Conservation (phyloP, 148 eudicot genomes). For the Rhododendron kiyosumense region DNA sequence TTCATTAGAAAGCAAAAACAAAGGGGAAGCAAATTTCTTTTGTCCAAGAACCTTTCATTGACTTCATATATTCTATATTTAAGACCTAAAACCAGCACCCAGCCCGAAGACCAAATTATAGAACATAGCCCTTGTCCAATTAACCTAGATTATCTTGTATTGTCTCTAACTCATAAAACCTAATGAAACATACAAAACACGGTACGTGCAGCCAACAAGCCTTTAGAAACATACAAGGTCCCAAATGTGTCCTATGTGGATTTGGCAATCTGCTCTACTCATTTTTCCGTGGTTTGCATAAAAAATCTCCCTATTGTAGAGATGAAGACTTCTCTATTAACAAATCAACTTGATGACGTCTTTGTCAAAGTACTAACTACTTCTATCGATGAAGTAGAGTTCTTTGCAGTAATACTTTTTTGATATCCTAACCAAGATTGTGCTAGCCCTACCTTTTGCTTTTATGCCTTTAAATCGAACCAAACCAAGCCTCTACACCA, state of each 20-base stretch:
- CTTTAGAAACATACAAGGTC: neutral
- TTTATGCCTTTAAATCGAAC: neutral
- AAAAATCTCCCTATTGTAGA: neutral
- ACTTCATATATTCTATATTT: neutral
- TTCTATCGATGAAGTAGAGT: neutral
- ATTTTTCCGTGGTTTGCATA: neutral
- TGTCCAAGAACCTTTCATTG: neutral
- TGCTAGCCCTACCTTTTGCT: neutral
- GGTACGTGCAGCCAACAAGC: neutral
- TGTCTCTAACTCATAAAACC: neutral
- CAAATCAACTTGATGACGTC: neutral
- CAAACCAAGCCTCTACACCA: neutral
- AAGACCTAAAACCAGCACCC: neutral
- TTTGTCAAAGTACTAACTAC: neutral
- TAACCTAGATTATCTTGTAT: neutral
- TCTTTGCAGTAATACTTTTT: neutral
- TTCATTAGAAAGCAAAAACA: neutral
- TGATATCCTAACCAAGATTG: neutral
- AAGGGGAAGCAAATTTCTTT: neutral
- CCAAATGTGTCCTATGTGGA: neutral
- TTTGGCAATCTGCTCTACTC: neutral
- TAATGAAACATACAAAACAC: neutral
- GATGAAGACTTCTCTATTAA: neutral
- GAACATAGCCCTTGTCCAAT: neutral
- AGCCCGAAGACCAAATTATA: neutral